phyloP scores from a whole-genome alignment of 768 basidiomycete genomes.

The Leccinellum albellum region DNA sequence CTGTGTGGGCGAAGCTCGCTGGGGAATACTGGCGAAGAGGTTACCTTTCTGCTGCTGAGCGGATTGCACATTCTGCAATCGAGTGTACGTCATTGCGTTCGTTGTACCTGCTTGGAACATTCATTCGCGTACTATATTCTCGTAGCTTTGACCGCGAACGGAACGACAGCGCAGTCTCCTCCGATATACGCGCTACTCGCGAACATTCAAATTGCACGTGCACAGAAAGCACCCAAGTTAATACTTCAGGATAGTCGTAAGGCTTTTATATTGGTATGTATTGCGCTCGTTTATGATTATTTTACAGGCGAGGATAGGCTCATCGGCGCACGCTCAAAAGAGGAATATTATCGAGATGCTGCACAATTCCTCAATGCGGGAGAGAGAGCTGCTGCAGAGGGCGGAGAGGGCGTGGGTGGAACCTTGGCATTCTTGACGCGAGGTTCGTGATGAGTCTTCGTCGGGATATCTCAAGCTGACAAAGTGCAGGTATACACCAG shows the following conservation, averaged over 20 bases:
- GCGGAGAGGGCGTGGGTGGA: conserved; percentile 55
- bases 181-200: conserved; percentile 81
- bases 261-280: conserved; percentile 18
- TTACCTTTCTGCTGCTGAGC: conserved; percentile 70
- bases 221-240: conserved; percentile 80
- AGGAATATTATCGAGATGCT: conserved; percentile 66
- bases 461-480: not conserved
- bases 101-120: not conserved
- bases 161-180: conserved; percentile 49
- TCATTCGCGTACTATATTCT: not conserved
- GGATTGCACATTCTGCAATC: conserved; percentile 63
- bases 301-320: conserved; percentile 62
- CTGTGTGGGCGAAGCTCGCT: conserved; percentile 79
- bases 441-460: conserved; percentile 42
- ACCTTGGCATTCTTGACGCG: conserved; percentile 61
- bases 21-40: conserved; percentile 86
- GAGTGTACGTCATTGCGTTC: conserved; percentile 48
- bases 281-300: not conserved
- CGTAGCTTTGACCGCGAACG: conserved; percentile 51
- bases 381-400: conserved; percentile 51
- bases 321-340: conserved; percentile 55
- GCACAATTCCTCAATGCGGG: conserved; percentile 62
- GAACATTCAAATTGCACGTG: conserved; percentile 77
- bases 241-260: conserved; percentile 69
- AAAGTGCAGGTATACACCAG: conserved; percentile 66